Base-by-base conservation (phyloP, 1,284 basidiomycete species). In the Moesziomyces parantarcticus region DNA sequence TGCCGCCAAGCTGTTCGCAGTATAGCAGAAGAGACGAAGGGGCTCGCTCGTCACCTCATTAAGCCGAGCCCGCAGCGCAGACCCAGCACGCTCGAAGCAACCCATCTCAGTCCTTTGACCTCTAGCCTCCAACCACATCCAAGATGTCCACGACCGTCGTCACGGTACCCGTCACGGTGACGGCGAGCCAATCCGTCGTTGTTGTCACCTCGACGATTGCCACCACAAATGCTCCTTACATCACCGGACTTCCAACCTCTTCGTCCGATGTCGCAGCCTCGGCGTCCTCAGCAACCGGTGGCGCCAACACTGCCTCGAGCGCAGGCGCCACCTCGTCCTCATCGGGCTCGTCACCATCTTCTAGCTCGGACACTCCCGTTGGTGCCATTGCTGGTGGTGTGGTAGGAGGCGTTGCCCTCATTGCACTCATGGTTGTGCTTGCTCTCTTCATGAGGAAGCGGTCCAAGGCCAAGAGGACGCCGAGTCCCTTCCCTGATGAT, bases 341-440 rank as follows among this genome's bases (percentile, higher is more conserved):
- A 25, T 39, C 57, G 3, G 22, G 46, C 0, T 40, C 51, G 14
- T 5, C 44, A 47, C 5, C 61, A 32, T 54, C 50, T 6, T 66
- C 58, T 6, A 22, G 25, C 26, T 22, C 39, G 6, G 16, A 32
- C 13, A 29, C 48, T 32, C 65, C 59, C 4, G 58, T 58, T 16
- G 65, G 65, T 11, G 65, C 54, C 21, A 62, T 68, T 23, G 65
- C 62, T 5, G 65, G 65, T 39, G 65, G 65, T 26, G 50, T 46
- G 13, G 52, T 68, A 1, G 65, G 65, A 40, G 65, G 65, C 10
- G 48, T 56, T 0, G 65, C 49, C 9, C 22, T 68, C 23, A 40
- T 68, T 13, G 59, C 55, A 5, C 10, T 62, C 32, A 20, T 68
- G 10, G 2, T 58, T 22, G 48, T 58, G 9, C 48, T 62, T 11